Percentiles rank a stretch among this genome's conserved stretches.
These are phyloP conservation scores for Pythium coloratum DNA, from an alignment of 352 stramenopile species.

Conservation along the genomic window DNA sequence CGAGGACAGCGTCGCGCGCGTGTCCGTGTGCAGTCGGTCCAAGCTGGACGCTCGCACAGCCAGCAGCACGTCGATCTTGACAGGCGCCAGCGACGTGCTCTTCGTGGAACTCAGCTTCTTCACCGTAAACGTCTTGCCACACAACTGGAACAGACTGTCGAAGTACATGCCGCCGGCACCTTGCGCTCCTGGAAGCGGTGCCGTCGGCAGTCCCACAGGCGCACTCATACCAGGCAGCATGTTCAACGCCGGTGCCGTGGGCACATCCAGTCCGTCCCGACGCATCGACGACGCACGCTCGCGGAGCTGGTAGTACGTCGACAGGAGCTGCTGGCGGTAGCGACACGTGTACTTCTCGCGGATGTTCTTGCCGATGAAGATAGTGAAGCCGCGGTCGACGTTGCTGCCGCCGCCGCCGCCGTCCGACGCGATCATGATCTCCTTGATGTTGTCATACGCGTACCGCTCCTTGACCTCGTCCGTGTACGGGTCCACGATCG, in stretches of 20 bases:
- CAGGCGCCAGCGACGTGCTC: slow-evolving; percentile 59
- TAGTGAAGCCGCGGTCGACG: slow-evolving; percentile 72
- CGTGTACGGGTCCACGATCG: slow-evolving; percentile 81
- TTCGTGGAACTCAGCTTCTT: slow-evolving; percentile 81
- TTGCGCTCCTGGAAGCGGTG: slow-evolving; percentile 8
- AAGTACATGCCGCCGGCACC: slow-evolving; percentile 83
- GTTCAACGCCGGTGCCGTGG: slow-evolving; percentile 6
- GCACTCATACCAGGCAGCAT: slow-evolving; percentile 10
- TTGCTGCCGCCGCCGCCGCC: slow-evolving; percentile 59
- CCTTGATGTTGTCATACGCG: slow-evolving; percentile 87
- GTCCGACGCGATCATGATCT: slow-evolving; percentile 80
- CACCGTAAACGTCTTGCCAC: slow-evolving; percentile 84
- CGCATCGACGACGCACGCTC: slow-evolving; percentile 76
- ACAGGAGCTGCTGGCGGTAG: slow-evolving; percentile 81
- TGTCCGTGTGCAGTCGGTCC: slow-evolving; percentile 70
- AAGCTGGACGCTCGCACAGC: slow-evolving; percentile 78
- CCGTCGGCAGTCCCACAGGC: slow-evolving; percentile 10
- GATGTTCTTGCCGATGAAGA: slow-evolving; percentile 85
- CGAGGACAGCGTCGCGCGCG: slow-evolving; percentile 68
- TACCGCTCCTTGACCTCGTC: slow-evolving; percentile 88
- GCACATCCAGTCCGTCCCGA: slow-evolving; percentile 41
- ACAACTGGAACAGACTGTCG: slow-evolving; percentile 85
- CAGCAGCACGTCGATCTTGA: slow-evolving; percentile 74
- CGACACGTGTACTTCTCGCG: slow-evolving; percentile 88
- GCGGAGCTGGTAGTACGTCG: slow-evolving; percentile 82